These are phyloP conservation scores for Epichloe glyceriae DNA, from an alignment of 2,329 filamentous ascomycete species.

Conservation along the genomic window DNA sequence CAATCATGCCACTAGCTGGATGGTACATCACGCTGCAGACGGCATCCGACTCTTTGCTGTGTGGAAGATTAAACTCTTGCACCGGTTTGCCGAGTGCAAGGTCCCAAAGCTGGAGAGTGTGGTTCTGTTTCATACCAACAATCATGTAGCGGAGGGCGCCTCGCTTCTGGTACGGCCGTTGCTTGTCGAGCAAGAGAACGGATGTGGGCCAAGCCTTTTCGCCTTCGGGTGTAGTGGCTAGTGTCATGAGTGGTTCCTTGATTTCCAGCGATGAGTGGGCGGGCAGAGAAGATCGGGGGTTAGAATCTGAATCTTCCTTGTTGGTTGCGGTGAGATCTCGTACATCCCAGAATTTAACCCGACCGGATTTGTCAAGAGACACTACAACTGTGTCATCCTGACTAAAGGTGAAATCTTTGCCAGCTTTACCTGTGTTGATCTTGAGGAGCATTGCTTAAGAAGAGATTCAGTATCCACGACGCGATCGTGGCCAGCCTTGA, in stretches of 20 bases:
- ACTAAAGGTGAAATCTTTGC: slow-evolving; percentile 96
- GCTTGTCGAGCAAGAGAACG: slow-evolving; percentile 90
- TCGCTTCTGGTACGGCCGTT: slow-evolving; percentile 81
- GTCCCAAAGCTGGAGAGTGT: slow-evolving; percentile 97
- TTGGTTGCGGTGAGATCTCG: slow-evolving; percentile 53
- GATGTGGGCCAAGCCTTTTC: slow-evolving; percentile 98
- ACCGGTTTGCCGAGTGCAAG: slow-evolving; percentile 89
- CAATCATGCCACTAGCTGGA: slow-evolving; percentile 79
- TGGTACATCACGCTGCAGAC: slow-evolving; percentile 97
- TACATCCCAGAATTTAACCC: slow-evolving; percentile 97
- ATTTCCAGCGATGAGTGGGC: slow-evolving; percentile 56
- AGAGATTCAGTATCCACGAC: slow-evolving; percentile 80
- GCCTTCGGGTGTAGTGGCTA: slow-evolving; percentile 71
- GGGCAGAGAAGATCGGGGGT: slow-evolving; percentile 38
- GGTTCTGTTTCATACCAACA: slow-evolving; percentile 97
- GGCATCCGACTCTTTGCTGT: slow-evolving; percentile 92
- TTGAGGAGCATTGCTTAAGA: slow-evolving; percentile 78
- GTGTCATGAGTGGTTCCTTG: slow-evolving; percentile 72
- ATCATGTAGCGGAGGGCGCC: slow-evolving; percentile 89
- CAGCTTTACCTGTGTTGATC: slow-evolving; percentile 94
- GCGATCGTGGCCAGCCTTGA: slow-evolving; percentile 51
- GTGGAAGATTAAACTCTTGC: slow-evolving; percentile 91
- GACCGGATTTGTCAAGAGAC: slow-evolving; percentile 90
- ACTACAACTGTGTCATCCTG: slow-evolving; percentile 92
- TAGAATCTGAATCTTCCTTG: slow-evolving; percentile 36